Evolutionary conservation across 768 basidiomycete genomes (phyloP).

Genomic region (Leccinum subgranulosum): DNA sequence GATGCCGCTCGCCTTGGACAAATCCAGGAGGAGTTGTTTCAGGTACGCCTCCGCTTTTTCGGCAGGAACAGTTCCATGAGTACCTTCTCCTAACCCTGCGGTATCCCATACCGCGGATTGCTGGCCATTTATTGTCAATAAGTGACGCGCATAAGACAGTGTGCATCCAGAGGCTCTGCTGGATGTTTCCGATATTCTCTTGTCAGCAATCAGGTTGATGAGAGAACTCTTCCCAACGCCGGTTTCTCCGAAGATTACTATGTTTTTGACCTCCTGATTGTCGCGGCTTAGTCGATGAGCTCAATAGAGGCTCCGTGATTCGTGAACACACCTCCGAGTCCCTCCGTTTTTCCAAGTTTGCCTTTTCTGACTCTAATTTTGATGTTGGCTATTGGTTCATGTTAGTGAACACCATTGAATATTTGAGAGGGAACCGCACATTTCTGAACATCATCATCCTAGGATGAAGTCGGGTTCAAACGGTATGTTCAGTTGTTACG

Average conservation of each 20-base stretch:
- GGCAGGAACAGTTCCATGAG: slow-evolving; percentile 19
- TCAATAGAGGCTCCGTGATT: not conserved
- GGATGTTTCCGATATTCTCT: slow-evolving; percentile 12
- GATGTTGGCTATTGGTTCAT: slow-evolving; percentile 1
- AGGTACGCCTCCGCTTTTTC: slow-evolving; percentile 28
- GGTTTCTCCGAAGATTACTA: no score
- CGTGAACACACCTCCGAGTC: slow-evolving; percentile 14
- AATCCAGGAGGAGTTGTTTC: slow-evolving; percentile 22
- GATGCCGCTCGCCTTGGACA: slow-evolving; percentile 10
- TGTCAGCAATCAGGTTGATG: no score
- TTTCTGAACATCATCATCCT: slow-evolving; percentile 2
- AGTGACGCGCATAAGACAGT: slow-evolving; percentile 1
- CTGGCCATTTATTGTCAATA: slow-evolving; percentile 9
- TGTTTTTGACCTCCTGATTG: slow-evolving; percentile 8
- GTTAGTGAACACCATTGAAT: not conserved
- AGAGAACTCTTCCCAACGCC: no score
- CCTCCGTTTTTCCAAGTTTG: not conserved
- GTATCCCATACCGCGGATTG: slow-evolving; percentile 24
- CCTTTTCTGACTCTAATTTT: not conserved
- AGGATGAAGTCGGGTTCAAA: not conserved
- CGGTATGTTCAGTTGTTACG: not conserved
- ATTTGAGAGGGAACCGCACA: not conserved
- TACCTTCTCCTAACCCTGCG: slow-evolving; percentile 24
- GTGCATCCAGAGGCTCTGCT: slow-evolving; percentile 24
- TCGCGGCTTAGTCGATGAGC: not conserved